Conservation (phyloP, 1,139 yeast species). For the Lodderomyces parapsilosis region DNA sequence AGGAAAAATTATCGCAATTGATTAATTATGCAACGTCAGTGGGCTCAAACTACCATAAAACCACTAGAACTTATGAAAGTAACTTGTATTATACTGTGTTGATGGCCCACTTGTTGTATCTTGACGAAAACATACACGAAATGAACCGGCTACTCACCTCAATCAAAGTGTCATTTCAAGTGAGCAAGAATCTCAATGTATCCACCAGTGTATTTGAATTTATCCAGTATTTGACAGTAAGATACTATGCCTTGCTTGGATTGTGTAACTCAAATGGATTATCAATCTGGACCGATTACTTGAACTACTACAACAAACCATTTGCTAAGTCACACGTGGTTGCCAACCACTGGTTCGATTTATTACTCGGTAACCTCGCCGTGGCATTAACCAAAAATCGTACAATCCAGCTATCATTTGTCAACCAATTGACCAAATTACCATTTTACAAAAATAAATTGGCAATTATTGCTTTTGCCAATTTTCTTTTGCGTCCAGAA, state of each 20-base stretch:
- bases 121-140: slow-evolving; percentile 26
- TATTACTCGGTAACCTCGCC: slow-evolving; percentile 28
- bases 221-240: slow-evolving; percentile 33
- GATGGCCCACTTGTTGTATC: slow-evolving; percentile 36
- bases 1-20: slow-evolving; percentile 29
- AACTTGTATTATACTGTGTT: slow-evolving; percentile 33
- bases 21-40: slow-evolving; percentile 30
- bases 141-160: slow-evolving; percentile 21
- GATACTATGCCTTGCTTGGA: slow-evolving; percentile 38
- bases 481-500: slow-evolving; percentile 29
- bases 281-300: slow-evolving; percentile 32
- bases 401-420: slow-evolving; percentile 19
- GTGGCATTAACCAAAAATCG: slow-evolving; percentile 24
- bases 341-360: slow-evolving; percentile 41
- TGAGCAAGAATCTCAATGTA: slow-evolving; percentile 15
- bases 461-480: slow-evolving; percentile 29
- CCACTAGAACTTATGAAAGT: slow-evolving; percentile 29
- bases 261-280: slow-evolving; percentile 17
- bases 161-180: slow-evolving; percentile 16
- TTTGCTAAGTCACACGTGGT: slow-evolving; percentile 36
- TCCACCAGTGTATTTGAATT: slow-evolving; percentile 23
- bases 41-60: slow-evolving; percentile 25
- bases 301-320: slow-evolving; percentile 25
- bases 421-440: slow-evolving; percentile 20
- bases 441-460: slow-evolving; percentile 26